A percentile compares a stretch with the other conserved stretches of the same genome.
phyloP scores from a whole-genome alignment of 768 basidiomycete species.

The Leccinellum albellum region DNA sequence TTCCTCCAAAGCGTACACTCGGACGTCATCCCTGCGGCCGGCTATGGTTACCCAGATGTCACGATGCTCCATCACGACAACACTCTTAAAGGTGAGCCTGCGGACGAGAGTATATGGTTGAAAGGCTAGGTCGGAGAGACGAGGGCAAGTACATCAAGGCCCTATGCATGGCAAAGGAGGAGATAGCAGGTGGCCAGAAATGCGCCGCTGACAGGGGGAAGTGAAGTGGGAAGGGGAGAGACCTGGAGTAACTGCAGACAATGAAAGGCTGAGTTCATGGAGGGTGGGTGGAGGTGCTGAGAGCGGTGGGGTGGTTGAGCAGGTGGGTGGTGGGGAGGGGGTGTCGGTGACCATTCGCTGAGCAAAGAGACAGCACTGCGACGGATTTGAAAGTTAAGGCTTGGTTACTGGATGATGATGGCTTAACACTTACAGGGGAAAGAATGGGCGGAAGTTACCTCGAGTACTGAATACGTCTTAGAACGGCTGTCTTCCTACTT shows the following conservation, averaged over 20 bases:
- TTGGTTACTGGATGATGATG: constrained; percentile 39
- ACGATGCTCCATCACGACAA: constrained; percentile 89
- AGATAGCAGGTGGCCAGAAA: constrained; percentile 80
- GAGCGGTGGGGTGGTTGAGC: constrained; percentile 71
- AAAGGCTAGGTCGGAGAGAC: constrained; percentile 64
- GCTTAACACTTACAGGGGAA: constrained; percentile 5
- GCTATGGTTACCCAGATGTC: constrained; percentile 90
- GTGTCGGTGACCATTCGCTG: constrained; percentile 31
- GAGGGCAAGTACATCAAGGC: constrained; percentile 80
- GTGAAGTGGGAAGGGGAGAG: constrained; percentile 75
- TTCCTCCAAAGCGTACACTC: constrained; percentile 86
- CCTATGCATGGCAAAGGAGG: constrained; percentile 80
- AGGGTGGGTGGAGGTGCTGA: constrained; percentile 66
- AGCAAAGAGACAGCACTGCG: constrained; percentile 45
- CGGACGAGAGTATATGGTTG: constrained; percentile 82
- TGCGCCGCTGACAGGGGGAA: constrained; percentile 72
- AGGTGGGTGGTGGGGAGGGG: constrained; percentile 50
- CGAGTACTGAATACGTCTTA: constrained; percentile 53
- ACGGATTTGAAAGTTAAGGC: constrained; percentile 65
- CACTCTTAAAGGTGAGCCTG: constrained; percentile 76
- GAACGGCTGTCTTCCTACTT: too few species aligned
- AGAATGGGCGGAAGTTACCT: constrained; percentile 40
- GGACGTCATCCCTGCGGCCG: constrained; percentile 78
- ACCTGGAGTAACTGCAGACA: constrained; percentile 63
- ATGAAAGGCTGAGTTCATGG: constrained; percentile 68